phyloP scores from a whole-genome alignment of 202 grass and related monocot genomes.

The Bolboschoenoplectus hybrid region DNA sequence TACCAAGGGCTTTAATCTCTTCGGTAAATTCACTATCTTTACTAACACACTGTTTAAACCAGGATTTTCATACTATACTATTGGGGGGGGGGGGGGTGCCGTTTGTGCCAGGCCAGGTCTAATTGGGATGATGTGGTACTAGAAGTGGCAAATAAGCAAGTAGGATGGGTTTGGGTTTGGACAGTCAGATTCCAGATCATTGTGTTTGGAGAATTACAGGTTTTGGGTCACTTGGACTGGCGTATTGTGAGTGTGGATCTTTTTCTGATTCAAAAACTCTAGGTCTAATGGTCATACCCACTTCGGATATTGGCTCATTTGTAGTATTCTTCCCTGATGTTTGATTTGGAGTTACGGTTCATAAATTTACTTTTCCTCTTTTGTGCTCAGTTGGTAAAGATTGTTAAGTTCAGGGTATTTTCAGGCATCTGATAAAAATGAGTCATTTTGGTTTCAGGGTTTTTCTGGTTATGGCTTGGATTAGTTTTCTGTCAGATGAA shows the following conservation, averaged over 20 bases:
- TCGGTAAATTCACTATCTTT: slow-evolving; percentile 49
- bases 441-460: background rate
- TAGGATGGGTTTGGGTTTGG: background rate
- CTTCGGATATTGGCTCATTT: slow-evolving; percentile 1
- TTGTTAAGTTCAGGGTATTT: background rate
- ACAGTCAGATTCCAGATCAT: background rate
- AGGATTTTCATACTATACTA: background rate
- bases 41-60: slow-evolving; percentile 1
- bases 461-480: background rate
- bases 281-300: background rate
- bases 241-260: background rate
- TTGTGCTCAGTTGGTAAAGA: background rate
- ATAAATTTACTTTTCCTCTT: background rate
- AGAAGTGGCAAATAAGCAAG: background rate
- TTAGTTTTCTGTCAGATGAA: background rate
- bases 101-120: background rate
- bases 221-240: background rate
- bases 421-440: background rate
- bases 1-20: slow-evolving; percentile 68
- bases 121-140: background rate
- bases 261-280: background rate
- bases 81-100: background rate
- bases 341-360: background rate
- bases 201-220: background rate
- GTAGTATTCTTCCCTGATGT: background rate